phyloP scores from a whole-genome alignment of 2,329 filamentous ascomycete genomes.

The Sporothrix pseudoabietina region DNA sequence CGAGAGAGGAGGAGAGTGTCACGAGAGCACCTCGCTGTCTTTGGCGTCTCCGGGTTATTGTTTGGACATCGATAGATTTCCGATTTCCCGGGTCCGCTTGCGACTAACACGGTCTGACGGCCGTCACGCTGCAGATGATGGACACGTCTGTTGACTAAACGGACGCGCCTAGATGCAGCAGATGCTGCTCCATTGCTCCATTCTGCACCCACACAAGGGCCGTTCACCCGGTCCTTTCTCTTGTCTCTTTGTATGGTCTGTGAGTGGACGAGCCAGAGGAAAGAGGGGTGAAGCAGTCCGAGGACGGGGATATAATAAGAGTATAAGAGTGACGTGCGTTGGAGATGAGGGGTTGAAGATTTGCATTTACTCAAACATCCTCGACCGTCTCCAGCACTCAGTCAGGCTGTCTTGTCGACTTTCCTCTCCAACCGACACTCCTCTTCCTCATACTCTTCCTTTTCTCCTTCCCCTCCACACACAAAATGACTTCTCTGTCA shows the following conservation, averaged over 20 bases:
- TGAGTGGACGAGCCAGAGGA: not conserved
- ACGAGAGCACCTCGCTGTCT: not conserved
- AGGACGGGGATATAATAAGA: slow-evolving; percentile 1
- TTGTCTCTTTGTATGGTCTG: not conserved
- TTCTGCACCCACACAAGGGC: not conserved
- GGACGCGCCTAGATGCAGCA: not conserved
- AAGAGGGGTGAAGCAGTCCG: slow-evolving; percentile 3
- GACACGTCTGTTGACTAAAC: not conserved
- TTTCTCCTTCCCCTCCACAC: not conserved
- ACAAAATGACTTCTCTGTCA: slow-evolving; percentile 45
- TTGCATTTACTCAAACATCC: not conserved
- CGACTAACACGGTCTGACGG: not conserved
- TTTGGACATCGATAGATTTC: not conserved
- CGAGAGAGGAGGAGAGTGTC: not conserved
- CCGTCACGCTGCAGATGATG: not conserved
- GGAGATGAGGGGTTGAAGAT: slow-evolving; percentile 7
- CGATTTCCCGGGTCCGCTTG: not conserved
- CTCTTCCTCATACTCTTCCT: not conserved
- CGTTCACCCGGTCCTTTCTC: slow-evolving; percentile 4
- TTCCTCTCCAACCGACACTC: not conserved
- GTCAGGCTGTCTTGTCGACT: not conserved
- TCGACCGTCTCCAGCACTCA: not conserved
- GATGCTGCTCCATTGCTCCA: not conserved
- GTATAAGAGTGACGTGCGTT: slow-evolving; percentile 8
- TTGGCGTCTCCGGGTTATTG: not conserved